A percentile compares a stretch with the other conserved stretches of the same genome.
These are phyloP conservation scores for Pseudocercospora fijiensis DNA, from an alignment of 2,329 filamentous ascomycete species.

Conservation along the genomic window DNA sequence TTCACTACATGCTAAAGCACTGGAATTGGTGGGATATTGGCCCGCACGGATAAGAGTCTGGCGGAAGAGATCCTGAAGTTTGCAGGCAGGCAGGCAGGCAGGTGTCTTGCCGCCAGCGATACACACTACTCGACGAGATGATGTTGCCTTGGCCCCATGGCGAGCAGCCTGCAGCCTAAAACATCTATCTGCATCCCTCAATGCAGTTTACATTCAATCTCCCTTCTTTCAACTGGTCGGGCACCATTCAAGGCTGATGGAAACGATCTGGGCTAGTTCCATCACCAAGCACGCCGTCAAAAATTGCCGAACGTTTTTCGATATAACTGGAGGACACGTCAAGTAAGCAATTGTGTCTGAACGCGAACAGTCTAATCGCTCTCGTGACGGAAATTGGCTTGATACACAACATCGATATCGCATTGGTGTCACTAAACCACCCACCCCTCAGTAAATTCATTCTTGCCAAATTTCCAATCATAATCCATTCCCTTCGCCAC, in stretches of 20 bases:
- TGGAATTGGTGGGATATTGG: no score
- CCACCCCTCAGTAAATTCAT: constrained; percentile 13
- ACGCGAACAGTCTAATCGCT: no score
- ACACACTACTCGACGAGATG: no score
- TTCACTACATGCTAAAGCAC: no score
- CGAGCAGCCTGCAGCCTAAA: no score
- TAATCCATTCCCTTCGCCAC: constrained; percentile 22
- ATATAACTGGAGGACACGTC: not conserved
- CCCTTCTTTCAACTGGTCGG: not conserved
- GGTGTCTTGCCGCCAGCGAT: no score
- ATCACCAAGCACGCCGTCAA: not conserved
- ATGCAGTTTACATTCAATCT: no score
- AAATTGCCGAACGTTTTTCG: not conserved
- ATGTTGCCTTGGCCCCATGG: no score
- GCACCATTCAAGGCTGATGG: not conserved
- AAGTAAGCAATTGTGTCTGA: not conserved
- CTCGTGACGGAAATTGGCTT: not conserved
- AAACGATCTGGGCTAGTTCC: not conserved
- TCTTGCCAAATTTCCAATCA: constrained; percentile 17
- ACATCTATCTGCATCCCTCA: no score
- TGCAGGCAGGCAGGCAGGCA: no score
- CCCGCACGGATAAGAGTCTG: no score
- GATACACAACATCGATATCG: not conserved
- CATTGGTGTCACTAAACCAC: constrained; percentile 6
- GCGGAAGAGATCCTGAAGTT: no score